Evolutionary conservation across 2,329 filamentous ascomycete genomes (phyloP).

Genomic region (Ceratocystis cubensis): DNA sequence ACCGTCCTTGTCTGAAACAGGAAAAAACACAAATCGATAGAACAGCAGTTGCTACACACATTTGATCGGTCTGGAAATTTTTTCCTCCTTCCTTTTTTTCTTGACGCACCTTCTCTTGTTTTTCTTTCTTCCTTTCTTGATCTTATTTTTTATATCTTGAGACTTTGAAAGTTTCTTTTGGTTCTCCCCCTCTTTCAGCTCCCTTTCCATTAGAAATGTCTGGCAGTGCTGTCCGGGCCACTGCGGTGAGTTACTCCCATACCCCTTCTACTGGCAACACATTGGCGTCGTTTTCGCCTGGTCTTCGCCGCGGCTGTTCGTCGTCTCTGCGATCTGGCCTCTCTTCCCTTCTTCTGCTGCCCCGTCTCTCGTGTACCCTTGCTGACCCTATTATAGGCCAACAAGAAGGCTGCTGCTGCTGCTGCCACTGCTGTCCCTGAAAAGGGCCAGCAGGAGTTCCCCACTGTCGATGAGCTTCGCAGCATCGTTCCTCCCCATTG

Average conservation of each 20-base stretch:
- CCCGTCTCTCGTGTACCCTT: slow-evolving; percentile 1
- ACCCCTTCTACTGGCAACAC: background rate
- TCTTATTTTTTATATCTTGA: background rate
- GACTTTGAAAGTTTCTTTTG: slow-evolving; percentile 12
- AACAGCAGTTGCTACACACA: background rate
- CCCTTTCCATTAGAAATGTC: slow-evolving; percentile 17
- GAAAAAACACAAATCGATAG: background rate
- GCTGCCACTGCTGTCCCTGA: background rate
- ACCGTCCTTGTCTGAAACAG: slow-evolving; percentile 1
- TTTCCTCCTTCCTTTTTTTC: slow-evolving; percentile 9
- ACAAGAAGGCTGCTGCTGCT: slow-evolving; percentile 9
- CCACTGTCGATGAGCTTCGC: slow-evolving; percentile 37
- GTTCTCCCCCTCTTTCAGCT: slow-evolving; percentile 10
- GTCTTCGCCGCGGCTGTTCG: background rate
- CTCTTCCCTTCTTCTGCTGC: slow-evolving; percentile 1
- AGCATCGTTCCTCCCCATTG: slow-evolving; percentile 49
- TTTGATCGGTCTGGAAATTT: background rate
- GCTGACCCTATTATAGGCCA: slow-evolving; percentile 16
- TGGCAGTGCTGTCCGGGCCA: slow-evolving; percentile 14
- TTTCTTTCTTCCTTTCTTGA: slow-evolving; percentile 11
- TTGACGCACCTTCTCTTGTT: slow-evolving; percentile 7
- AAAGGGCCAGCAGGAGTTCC: slow-evolving; percentile 24
- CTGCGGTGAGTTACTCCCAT: background rate
- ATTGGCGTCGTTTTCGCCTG: background rate
- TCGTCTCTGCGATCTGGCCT: background rate